Evolutionary conservation across 2,329 filamentous ascomycete genomes (phyloP), one percentile per base, ranked within the genome.

Genomic region (Fusarium torulosum): DNA sequence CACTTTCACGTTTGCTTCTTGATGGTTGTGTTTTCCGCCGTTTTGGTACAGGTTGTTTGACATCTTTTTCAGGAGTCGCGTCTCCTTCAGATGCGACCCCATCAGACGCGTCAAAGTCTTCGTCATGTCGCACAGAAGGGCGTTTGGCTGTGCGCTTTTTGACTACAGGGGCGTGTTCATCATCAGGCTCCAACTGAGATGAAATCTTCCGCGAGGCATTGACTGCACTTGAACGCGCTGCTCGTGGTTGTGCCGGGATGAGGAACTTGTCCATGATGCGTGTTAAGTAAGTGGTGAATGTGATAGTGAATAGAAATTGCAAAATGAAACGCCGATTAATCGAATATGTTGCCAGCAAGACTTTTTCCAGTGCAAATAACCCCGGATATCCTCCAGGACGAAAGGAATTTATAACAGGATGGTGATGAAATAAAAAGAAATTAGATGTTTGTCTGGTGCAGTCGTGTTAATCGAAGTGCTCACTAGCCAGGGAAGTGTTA

Each of bases 71-170:
- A 42, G 44, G 47, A 29, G 70, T 59, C 53, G 68, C 71, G 66
- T 73, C 69, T 61, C 46, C 49, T 33, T 57, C 67, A 29, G 59
- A 73, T 65, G 69, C 61, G 69, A 29, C 69, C 59, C 44, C 49
- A 29, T 60, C 67, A 29, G 59, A 73, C 67, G 71, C 64, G 69
- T 73, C 69, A 20, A 53, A 67, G 27, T 70, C 67, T 21, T 70
- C 52, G 21, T 70, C 63, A 2, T 31, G 57, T n/a, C 20, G 56
- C 35, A 42, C 46, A 10, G 61, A 44, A 21, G 59, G 47, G 9
- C 69, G 71, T 33, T 73, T 73, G n/a, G 29, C 17, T 13, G 31
- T 41, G 33, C 51, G 47, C 40, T 41, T 64, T 5, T 33, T 42
- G 5, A 35, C 21, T 11, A 41, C n/a, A 14, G 20, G 7, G 6